Evolutionary conservation across 305 asterid genomes (phyloP).

Genomic region (Fraxinus sp.): DNA sequence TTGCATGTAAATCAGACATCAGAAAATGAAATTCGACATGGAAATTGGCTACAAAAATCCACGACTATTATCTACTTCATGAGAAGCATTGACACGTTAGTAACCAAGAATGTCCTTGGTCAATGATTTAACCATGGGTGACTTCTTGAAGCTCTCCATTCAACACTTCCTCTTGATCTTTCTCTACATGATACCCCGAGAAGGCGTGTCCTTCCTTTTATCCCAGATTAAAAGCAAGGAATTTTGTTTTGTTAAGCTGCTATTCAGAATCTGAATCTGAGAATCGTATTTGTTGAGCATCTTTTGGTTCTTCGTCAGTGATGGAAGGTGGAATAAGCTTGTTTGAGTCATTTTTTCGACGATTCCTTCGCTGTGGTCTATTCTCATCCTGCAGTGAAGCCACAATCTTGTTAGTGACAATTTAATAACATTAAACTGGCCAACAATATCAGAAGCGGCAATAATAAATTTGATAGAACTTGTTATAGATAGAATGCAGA

Average conservation of each 20-base stretch:
- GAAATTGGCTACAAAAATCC: not conserved
- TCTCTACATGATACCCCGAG: not conserved
- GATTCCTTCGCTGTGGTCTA: constrained; percentile 40
- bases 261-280: constrained; percentile 74
- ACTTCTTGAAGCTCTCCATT: constrained; percentile 8
- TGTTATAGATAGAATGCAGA: not conserved
- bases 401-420: not conserved
- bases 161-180: not conserved
- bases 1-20: not conserved
- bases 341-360: constrained; percentile 35
- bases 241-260: not conserved
- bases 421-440: not conserved
- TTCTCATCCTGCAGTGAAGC: constrained; percentile 48
- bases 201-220: constrained; percentile 1
- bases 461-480: not conserved
- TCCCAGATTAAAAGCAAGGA: not conserved
- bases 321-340: constrained; percentile 72
- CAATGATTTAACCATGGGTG: not conserved
- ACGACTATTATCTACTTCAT: not conserved
- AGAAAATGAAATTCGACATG: not conserved
- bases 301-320: constrained; percentile 61
- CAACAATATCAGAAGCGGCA: not conserved
- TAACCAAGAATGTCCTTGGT: not conserved
- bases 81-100: not conserved
- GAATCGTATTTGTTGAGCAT: constrained; percentile 56